Base-by-base conservation (phyloP, 352 stramenopile genomes). In the Aphanomyces euteiches region DNA sequence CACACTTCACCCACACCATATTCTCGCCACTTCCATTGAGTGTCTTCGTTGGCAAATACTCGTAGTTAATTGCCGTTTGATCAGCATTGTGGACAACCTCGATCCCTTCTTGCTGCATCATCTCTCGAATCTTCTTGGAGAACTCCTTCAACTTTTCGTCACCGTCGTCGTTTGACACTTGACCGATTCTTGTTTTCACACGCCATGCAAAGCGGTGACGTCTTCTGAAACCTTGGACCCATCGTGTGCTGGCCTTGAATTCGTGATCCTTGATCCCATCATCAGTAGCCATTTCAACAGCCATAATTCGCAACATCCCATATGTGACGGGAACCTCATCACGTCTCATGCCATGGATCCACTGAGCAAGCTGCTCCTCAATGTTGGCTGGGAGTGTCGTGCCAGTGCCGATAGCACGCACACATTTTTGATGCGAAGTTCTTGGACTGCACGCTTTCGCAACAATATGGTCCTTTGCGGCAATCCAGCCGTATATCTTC, bases 1-100 rank as follows among this genome's bases (percentile, higher is more conserved):
- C 8, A 41, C 54, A 75, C 0, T 56, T 6, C 34, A 79, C 41
- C 75, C 73, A 82, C 1, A 81, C 69, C 0, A 70, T 79, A 3
- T 75, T 67, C 1, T 37, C 43, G 3, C 73, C 73, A 2, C 40
- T 53, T 3, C 21, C 17, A 12, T 69, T n/a, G 10, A 80, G 39
- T 0, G 65, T 77, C 1, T 56, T 57, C 8, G 66, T 66, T 1
- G 66, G 66, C 5, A 78, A 28, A 28, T 78, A 75, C 66, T 79
- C 66, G n/a, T 21, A 79, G 34, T 73, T 72, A 5, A 75, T 58
- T 15, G 1, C 60, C 7, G 60, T 67, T 56, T 67, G 61, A 50
- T 77, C 73, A 1, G 50, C 57, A 13, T 75, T 77, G 19, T 73
- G 66, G 13, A 56, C 41, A 10, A 7, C 34, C 3, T 66, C 60